These are phyloP conservation scores for Phytophthora vignae DNA, from an alignment of 352 stramenopile genomes.

Conservation along the genomic window DNA sequence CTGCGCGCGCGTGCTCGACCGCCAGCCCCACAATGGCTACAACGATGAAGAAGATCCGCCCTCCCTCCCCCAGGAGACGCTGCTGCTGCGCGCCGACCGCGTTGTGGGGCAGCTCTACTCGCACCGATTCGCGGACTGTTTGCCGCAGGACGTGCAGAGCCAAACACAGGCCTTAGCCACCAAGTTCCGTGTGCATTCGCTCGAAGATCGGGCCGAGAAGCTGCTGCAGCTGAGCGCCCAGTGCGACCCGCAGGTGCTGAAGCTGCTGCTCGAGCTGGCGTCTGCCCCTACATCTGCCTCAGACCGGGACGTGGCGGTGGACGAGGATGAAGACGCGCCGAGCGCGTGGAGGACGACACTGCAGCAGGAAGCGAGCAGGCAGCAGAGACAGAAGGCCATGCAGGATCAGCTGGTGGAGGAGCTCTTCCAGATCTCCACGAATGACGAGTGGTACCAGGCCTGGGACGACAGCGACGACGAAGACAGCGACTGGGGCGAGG, in stretches of 20 bases:
- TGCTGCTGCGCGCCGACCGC: slow-evolving; percentile 54
- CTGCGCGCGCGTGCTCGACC: slow-evolving; percentile 32
- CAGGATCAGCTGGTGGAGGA: slow-evolving; percentile 56
- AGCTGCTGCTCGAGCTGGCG: slow-evolving; percentile 71
- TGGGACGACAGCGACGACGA: slow-evolving; percentile 64
- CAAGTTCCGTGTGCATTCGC: slow-evolving; percentile 69
- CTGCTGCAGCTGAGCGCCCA: slow-evolving; percentile 40
- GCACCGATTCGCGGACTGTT: slow-evolving; percentile 58
- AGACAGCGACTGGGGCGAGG: slow-evolving; percentile 30
- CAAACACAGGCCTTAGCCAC: slow-evolving; percentile 49
- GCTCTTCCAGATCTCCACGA: slow-evolving; percentile 67
- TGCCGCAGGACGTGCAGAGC: slow-evolving; percentile 54
- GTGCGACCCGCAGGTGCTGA: slow-evolving; percentile 60
- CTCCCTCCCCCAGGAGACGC: slow-evolving; percentile 20
- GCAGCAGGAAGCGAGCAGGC: slow-evolving; percentile 25
- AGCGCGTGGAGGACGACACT: slow-evolving; percentile 31
- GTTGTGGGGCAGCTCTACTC: slow-evolving; percentile 58
- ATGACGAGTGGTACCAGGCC: slow-evolving; percentile 75
- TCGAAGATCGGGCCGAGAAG: slow-evolving; percentile 48
- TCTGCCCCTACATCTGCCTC: slow-evolving; percentile 49
- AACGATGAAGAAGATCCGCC: background rate
- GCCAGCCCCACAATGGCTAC: too few relatives aligned
- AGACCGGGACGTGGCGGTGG: slow-evolving; percentile 45
- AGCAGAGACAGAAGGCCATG: slow-evolving; percentile 30
- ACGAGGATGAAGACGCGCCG: slow-evolving; percentile 12